Base-by-base conservation (phyloP, 108 stramenopile species). In the Cyclotella sp. region DNA sequence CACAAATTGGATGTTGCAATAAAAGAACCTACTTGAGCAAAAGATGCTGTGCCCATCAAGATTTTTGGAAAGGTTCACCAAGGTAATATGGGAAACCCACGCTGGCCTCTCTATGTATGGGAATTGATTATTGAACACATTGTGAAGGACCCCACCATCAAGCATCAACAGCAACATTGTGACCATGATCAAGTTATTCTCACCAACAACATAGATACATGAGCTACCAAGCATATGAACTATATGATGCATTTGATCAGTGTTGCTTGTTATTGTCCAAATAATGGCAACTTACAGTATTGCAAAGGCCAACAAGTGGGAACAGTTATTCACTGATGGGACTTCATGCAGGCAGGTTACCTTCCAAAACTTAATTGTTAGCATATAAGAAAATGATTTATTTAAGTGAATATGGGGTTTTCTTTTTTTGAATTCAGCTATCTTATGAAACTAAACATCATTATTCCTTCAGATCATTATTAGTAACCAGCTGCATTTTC, bases 141-240 rank as follows among this genome's bases (percentile, higher is more conserved):
- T 18, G 68, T 68, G 0, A 68, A 68, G 68, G 3, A 68, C 68
- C 14, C 68, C 68, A 13, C 68, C 68, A 29, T 49, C 68, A 66
- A 12, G 39, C 14, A 24, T 66, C 18, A 22, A 14, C 14, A 39
- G 42, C 64, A 66, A 66, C 26, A 68, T 68, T 34, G 53, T 51
- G 45, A 26, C 27, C 42, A 3, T 18, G 13, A 46, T 55, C 26
- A 47, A 51, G 47, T 0, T 15, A 26, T 68, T 68, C 29, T 68
- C 68, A n/a, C 68, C 46, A 2, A 21, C 68, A 14, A 68, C 68
- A 3, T 0, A 21, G 24, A 52, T 68, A 34, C 21, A 18, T 16
- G 68, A 68, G 49, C 52, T 29, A 15, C 51, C 53, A 49, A 68
- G 68, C n/a, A 52, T 68, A 3, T 68, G 68, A 46, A 68, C 68